Percentiles rank a stretch among this genome's conserved stretches.
These are phyloP conservation scores for Hypomyces perniciosus DNA, from an alignment of 2,329 filamentous ascomycete genomes.

Conservation along the genomic window DNA sequence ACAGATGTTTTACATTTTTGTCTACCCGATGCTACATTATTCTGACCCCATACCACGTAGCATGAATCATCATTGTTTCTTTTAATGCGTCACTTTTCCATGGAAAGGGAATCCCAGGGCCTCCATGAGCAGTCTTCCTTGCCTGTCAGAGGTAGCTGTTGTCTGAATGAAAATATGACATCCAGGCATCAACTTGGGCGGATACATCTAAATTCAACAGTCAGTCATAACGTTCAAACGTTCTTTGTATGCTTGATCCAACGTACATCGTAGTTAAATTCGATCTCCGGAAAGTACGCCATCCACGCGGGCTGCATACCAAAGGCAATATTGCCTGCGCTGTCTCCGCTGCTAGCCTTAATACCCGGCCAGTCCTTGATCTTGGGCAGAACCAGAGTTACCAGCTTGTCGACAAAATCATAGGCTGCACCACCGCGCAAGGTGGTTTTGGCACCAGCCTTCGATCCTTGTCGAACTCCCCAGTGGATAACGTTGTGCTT, in stretches of 20 bases:
- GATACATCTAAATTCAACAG: constrained; percentile 44
- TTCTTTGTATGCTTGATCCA: too few relatives aligned
- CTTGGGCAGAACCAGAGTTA: constrained; percentile 84
- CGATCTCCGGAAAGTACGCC: constrained; percentile 85
- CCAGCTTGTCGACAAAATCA: constrained; percentile 83
- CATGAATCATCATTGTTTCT: not conserved
- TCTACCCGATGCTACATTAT: constrained; percentile 21
- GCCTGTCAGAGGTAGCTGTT: constrained; percentile 75
- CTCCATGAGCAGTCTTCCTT: constrained; percentile 65
- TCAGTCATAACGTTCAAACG: not conserved
- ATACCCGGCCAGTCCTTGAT: constrained; percentile 93
- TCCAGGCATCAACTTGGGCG: constrained; percentile 71
- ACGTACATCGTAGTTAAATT: constrained; percentile 89
- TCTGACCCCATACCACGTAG: not conserved
- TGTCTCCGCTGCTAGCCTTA: constrained; percentile 64
- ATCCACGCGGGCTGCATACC: constrained; percentile 72
- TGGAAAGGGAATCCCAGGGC: constrained; percentile 60
- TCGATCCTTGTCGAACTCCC: constrained; percentile 64
- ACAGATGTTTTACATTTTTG: constrained; percentile 30
- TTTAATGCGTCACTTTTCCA: constrained; percentile 55
- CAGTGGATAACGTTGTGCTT: constrained; percentile 69
- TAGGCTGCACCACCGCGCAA: constrained; percentile 76
- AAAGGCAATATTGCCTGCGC: constrained; percentile 78
- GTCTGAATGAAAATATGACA: constrained; percentile 80
- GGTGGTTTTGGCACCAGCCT: constrained; percentile 69